These are phyloP conservation scores for Bacterosira constricta DNA, from an alignment of 108 stramenopile genomes.

Conservation along the genomic window DNA sequence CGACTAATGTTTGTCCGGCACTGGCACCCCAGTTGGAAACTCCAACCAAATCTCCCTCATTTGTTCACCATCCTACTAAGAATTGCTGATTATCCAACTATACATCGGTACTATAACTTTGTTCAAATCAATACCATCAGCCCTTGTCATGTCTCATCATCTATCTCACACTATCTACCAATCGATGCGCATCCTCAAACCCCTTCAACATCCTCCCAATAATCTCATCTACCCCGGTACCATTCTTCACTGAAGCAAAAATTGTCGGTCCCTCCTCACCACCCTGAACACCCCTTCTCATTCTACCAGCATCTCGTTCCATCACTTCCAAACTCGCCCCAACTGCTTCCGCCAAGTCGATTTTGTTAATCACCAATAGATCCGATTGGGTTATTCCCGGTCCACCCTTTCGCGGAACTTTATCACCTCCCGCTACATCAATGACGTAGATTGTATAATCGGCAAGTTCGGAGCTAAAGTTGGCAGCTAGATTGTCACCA, in stretches of 20 bases:
- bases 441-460: conserved; percentile 98
- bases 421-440: conserved; percentile 98
- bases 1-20: too few species aligned
- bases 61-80: too few species aligned
- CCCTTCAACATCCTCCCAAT: conserved; percentile 63
- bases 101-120: too few species aligned
- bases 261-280: conserved; percentile 79
- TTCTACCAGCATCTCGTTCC: conserved; percentile 86
- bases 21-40: too few species aligned
- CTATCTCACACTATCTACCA: conserved; percentile 23
- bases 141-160: too few species aligned
- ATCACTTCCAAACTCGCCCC: conserved; percentile 94
- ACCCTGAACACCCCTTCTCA: conserved; percentile 65
- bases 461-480: conserved; percentile 93
- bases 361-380: conserved; percentile 96
- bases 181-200: conserved; percentile 40
- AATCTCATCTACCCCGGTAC: conserved; percentile 75
- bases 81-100: too few species aligned
- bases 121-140: background rate
- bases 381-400: conserved; percentile 97
- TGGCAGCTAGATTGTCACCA: conserved; percentile 98
- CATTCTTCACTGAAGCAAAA: conserved; percentile 93
- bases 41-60: too few species aligned
- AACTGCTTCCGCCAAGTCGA: conserved; percentile 97
- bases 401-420: conserved; percentile 98